Conservation (phyloP, 177 flowering plant species). For the Vitis hybrid region DNA sequence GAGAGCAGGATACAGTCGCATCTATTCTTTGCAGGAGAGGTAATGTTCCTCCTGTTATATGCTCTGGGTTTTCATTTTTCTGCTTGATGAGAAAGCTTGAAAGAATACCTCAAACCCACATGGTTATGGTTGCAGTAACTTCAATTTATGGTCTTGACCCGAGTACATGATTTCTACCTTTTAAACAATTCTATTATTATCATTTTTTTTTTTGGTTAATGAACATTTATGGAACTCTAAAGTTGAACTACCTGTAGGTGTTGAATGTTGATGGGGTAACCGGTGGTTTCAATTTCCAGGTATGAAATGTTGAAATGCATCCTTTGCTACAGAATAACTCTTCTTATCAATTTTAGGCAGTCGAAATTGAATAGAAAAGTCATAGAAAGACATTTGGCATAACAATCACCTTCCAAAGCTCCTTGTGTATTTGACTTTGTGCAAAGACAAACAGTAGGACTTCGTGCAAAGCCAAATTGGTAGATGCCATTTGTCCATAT, state of each 20-base stretch:
- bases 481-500: neutral
- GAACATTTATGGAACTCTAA: neutral
- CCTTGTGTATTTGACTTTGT: too few relatives aligned
- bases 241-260: constrained; percentile 46
- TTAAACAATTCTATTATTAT: neutral
- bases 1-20: constrained; percentile 67
- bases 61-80: neutral
- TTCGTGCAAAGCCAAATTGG: too few relatives aligned
- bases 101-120: neutral
- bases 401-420: too few relatives aligned
- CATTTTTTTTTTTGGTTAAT: neutral
- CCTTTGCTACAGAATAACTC: too few relatives aligned
- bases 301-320: constrained; percentile 15
- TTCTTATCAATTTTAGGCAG: too few relatives aligned
- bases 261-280: constrained; percentile 92
- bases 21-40: constrained; percentile 96
- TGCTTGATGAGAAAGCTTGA: neutral
- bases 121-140: neutral
- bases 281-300: constrained; percentile 99
- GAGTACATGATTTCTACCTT: neutral
- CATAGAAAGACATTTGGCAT: too few relatives aligned
- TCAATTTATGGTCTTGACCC: neutral
- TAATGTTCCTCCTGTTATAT: constrained; percentile 20
- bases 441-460: too few relatives aligned
- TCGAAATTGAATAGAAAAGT: too few relatives aligned